phyloP scores from a whole-genome alignment of 768 basidiomycete genomes.

The Trametes sanguinea region DNA sequence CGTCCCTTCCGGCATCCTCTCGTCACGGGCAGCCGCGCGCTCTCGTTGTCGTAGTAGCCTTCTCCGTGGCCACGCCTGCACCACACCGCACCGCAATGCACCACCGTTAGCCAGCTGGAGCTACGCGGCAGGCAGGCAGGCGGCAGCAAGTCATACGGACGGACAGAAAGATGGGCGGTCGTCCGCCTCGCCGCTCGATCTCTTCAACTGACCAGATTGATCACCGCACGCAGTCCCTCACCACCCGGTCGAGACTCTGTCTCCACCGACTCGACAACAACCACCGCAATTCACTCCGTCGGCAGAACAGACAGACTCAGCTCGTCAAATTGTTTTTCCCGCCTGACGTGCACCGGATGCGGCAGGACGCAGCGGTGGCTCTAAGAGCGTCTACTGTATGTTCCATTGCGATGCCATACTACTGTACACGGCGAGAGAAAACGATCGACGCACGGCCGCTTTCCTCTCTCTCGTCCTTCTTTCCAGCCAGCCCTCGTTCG shows the following conservation, averaged over 20 bases:
- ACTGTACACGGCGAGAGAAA: not conserved
- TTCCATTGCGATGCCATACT: too few species aligned
- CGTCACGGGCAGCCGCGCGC: not conserved
- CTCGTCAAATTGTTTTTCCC: conserved; percentile 12
- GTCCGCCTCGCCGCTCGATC: not conserved
- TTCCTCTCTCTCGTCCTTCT: conserved; percentile 11
- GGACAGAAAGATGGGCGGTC: not conserved
- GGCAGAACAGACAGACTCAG: conserved; percentile 16
- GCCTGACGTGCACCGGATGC: not conserved
- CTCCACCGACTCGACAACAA: conserved; percentile 13
- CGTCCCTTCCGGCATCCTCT: conserved; percentile 4
- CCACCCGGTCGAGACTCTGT: conserved; percentile 17
- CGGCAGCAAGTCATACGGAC: not conserved
- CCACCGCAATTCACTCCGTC: conserved; percentile 15
- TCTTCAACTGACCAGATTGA: conserved; percentile 2
- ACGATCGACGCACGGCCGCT: conserved; percentile 22
- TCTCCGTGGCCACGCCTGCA: conserved; percentile 12
- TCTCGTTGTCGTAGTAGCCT: not conserved
- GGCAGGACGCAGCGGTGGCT: conserved; percentile 13
- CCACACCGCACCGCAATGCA: conserved; percentile 12
- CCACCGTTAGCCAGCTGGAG: not conserved
- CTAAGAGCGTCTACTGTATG: conserved; percentile 2
- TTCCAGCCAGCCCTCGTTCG: not conserved
- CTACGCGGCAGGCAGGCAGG: not conserved
- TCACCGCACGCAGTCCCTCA: conserved; percentile 13